Evolutionary conservation across 2,329 filamentous ascomycete species (phyloP), one percentile per base, ranked within the genome.

Genomic region (Arthrobotrys sinensis): DNA sequence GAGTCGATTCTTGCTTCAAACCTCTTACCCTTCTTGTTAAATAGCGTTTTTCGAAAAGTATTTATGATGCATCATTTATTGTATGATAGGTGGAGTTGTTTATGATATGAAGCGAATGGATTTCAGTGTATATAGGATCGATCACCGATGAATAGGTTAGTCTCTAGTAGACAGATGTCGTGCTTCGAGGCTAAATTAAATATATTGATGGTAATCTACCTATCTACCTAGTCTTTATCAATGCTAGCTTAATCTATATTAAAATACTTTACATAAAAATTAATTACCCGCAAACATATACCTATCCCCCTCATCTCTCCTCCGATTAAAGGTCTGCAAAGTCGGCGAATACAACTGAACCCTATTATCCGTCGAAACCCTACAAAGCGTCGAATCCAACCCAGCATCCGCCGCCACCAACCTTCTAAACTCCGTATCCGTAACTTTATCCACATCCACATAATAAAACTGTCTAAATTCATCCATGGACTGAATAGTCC

Each of bases 11-110:
- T 5, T 24, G 16, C 12, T 46, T 34, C n/a, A 14, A 38, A n/a
- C n/a, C n/a, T n/a, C n/a, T n/a, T n/a, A n/a, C n/a, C n/a, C 14
- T 38, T 36, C 1, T 12, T 21, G 14, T 55, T 21, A 2, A 11
- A 19, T 6, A 2, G 50, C 21, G 50, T n/a, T 68, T 11, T 24
- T 34, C 28, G n/a, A 60, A 60, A 60, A 60, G 55, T 28, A 24
- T 21, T 28, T 28, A 43, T 60, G 55, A 43, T 52, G 48, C 10
- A 40, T n/a, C 10, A 14, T 43, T 28, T 28, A 8, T 57, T 57
- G 10, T 14, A 24, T 60, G 3, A 6, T 19, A 43, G n/a, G 4
- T 43, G 19, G 7, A 16, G 11, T 14, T 38, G 16, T 57, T 43
- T 60, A 36, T 28, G 11, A 28, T n/a, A 57, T 24, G 36, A 38